These are phyloP conservation scores for Ophiostoma sp. DNA, from an alignment of 2,329 filamentous ascomycete genomes.

Conservation along the genomic window DNA sequence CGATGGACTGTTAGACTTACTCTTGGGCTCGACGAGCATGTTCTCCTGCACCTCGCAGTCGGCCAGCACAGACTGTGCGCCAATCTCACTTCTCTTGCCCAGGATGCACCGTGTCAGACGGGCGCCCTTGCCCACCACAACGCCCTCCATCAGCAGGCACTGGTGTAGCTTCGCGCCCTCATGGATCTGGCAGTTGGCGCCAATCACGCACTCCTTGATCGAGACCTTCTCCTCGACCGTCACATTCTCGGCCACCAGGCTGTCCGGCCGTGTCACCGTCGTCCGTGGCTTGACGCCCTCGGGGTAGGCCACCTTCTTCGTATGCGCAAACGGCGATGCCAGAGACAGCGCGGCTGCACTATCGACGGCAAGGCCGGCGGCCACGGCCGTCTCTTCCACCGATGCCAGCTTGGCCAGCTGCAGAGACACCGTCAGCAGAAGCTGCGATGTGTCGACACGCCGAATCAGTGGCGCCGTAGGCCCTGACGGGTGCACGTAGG, in stretches of 20 bases:
- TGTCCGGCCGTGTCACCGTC: slow-evolving; percentile 77
- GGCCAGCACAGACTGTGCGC: slow-evolving; percentile 72
- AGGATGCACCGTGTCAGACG: slow-evolving; percentile 84
- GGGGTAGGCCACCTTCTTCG: slow-evolving; percentile 74
- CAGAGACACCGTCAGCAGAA: slow-evolving; percentile 76
- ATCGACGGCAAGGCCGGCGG: slow-evolving; percentile 69
- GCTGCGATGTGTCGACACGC: slow-evolving; percentile 78
- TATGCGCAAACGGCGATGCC: slow-evolving; percentile 70
- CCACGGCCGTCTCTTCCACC: slow-evolving; percentile 52
- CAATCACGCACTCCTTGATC: slow-evolving; percentile 89
- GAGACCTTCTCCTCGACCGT: slow-evolving; percentile 81
- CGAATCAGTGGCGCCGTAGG: slow-evolving; percentile 63
- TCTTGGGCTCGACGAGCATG: slow-evolving; percentile 72
- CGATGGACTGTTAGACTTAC: slow-evolving; percentile 42
- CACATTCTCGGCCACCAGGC: slow-evolving; percentile 80
- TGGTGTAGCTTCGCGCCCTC: slow-evolving; percentile 80
- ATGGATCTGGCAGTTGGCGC: slow-evolving; percentile 78
- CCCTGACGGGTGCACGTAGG: slow-evolving; percentile 68
- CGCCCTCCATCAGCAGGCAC: slow-evolving; percentile 89
- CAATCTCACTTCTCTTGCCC: slow-evolving; percentile 73
- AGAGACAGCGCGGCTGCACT: slow-evolving; percentile 57
- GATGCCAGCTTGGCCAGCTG: slow-evolving; percentile 79
- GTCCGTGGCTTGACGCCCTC: slow-evolving; percentile 74
- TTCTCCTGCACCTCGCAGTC: slow-evolving; percentile 94
- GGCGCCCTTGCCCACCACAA: slow-evolving; percentile 74